These are phyloP conservation scores for Stagonosporopsis tanaceti DNA, from an alignment of 2,329 filamentous ascomycete species.

Conservation along the genomic window DNA sequence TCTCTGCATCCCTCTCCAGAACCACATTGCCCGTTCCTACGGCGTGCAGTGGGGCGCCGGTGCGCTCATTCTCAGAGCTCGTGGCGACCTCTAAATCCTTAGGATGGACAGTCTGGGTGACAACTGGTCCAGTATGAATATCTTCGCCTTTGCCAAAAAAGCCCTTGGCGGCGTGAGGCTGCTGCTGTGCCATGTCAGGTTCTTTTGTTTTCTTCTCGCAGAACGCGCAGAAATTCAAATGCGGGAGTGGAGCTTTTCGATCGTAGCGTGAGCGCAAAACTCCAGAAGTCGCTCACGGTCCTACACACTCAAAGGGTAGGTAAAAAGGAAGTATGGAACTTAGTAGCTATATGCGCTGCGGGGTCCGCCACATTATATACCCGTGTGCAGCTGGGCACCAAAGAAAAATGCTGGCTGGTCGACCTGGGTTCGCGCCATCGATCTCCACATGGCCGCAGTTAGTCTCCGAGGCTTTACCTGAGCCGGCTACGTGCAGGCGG, in stretches of 20 bases:
- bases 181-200: constrained; percentile 20
- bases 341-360: constrained; percentile 13
- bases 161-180: constrained; percentile 29
- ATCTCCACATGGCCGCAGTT: constrained; percentile 34
- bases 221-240: background rate
- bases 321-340: constrained; percentile 6
- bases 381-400: constrained; percentile 15
- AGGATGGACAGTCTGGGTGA: constrained; percentile 31
- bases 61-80: constrained; percentile 43
- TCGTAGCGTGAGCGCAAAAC: constrained; percentile 51
- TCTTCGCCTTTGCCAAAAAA: constrained; percentile 20
- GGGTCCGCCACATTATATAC: constrained; percentile 36
- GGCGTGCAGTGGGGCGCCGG: constrained; percentile 11
- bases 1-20: constrained; percentile 49
- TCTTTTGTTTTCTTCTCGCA: background rate
- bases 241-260: constrained; percentile 46
- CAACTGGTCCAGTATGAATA: constrained; percentile 14
- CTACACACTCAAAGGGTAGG: constrained; percentile 18
- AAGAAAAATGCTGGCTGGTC: constrained; percentile 37
- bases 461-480: constrained; percentile 29
- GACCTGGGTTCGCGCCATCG: constrained; percentile 25
- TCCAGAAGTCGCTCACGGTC: constrained; percentile 52
- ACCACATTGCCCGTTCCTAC: constrained; percentile 28
- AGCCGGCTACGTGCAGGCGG: constrained; percentile 20
- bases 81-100: constrained; percentile 31